Base-by-base conservation (phyloP, 257 asterid species). In the Eustoma russellianum region DNA sequence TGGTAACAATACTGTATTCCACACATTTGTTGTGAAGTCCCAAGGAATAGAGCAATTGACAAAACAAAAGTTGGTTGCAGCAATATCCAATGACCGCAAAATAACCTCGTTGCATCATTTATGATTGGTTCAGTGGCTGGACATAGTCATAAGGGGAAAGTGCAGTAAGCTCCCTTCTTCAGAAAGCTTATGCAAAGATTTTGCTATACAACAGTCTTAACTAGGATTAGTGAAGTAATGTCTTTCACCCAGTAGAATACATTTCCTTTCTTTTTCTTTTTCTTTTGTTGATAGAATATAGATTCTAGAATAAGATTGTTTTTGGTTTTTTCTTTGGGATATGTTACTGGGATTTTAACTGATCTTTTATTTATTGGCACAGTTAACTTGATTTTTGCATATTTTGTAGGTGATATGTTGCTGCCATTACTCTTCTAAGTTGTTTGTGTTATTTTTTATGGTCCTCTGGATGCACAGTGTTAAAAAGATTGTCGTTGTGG, bases 11-110 rank as follows among this genome's bases (percentile, higher is more conserved):
- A 72, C 63, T 24, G 85, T 80, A 41, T 74, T 65, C 52, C 98
- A 91, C 64, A 84, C 95, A 14, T 91, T 91, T 33, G 86, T 84
- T 0, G 81, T 91, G 44, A 82, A 81, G 61, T 76, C 94, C 9
- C 73, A 47, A n/a, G 94, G 92, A 54, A 33, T 84, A 5, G 85
- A 84, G 9, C 72, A 52, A 55, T 63, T 87, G 52, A 84, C 88
- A 2, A 79, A 77, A 82, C 95, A 91, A 71, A 84, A 79, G 83
- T 41, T 91, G 81, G 50, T 70, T 5, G 78, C 82, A 51, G 86
- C 81, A 1, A 65, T 83, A 3, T 66, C 84, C 12, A 59, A 45
- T 4, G 57, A 77, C n/a, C 67, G 55, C 3, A 77, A 65, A 52
- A 66, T 83, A 60, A 62, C 44, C 61, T 74, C 79, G 16, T 58